These are phyloP conservation scores for Brettanomyces anomalus DNA, from an alignment of 805 yeast genomes.

Conservation along the genomic window DNA sequence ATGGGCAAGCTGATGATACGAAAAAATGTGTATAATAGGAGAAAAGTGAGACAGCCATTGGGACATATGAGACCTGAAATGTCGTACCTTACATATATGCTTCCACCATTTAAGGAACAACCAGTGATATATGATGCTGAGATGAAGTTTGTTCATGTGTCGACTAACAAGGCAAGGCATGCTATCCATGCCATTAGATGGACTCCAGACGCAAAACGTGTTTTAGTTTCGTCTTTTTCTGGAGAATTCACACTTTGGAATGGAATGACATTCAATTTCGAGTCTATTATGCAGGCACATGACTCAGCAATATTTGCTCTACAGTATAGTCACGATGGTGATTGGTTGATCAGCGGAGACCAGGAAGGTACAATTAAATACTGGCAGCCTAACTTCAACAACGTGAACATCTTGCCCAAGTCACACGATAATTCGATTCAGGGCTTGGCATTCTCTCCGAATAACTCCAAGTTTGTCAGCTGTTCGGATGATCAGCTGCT, in stretches of 20 bases:
- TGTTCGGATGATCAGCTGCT: conserved; percentile 87
- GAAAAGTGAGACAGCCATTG: conserved; percentile 25
- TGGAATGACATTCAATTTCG: conserved; percentile 90
- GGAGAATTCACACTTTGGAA: conserved; percentile 98
- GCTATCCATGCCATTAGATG: conserved; percentile 84
- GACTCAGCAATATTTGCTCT: conserved; percentile 79
- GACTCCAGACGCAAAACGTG: conserved; percentile 94
- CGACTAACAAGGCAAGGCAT: conserved; percentile 86
- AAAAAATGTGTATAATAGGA: conserved; percentile 35
- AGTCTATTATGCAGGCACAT: conserved; percentile 97
- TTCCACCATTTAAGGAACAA: conserved; percentile 49
- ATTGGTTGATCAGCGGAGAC: conserved; percentile 92
- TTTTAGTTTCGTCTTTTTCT: conserved; percentile 80
- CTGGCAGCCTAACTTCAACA: conserved; percentile 98
- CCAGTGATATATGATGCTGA: conserved; percentile 53
- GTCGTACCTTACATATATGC: conserved; percentile 50
- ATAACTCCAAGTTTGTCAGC: conserved; percentile 85
- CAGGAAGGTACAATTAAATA: conserved; percentile 86
- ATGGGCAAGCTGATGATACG: conserved; percentile 54
- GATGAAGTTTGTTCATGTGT: conserved; percentile 80
- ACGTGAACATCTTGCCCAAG: conserved; percentile 67
- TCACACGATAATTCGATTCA: conserved; percentile 79
- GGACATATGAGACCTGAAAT: conserved; percentile 62
- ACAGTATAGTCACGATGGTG: conserved; percentile 81
- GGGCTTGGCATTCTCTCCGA: conserved; percentile 83